These are phyloP conservation scores for Arthroderma uncinatum DNA, from an alignment of 2,329 filamentous ascomycete genomes.

Conservation along the genomic window DNA sequence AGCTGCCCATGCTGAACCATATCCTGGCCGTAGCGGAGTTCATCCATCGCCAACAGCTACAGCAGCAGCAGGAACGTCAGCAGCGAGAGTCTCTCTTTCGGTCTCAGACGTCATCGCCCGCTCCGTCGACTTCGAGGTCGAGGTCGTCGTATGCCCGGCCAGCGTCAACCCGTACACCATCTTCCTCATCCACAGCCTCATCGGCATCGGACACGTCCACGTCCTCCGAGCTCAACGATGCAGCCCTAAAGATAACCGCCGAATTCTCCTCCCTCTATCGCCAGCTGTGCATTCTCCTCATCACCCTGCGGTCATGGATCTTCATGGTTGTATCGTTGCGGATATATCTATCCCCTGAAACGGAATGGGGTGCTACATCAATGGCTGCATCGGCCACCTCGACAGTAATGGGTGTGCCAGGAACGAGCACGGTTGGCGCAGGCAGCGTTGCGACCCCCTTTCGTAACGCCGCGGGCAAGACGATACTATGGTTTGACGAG, in stretches of 20 bases:
- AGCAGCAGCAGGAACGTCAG: neutral
- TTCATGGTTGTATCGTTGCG: constrained; percentile 30
- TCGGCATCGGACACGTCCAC: neutral
- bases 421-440: neutral
- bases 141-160: neutral
- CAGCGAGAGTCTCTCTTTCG: neutral
- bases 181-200: neutral
- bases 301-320: constrained; percentile 26
- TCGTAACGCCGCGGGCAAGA: neutral
- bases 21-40: constrained; percentile 44
- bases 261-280: constrained; percentile 26
- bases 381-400: constrained; percentile 2
- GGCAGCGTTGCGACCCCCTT: constrained; percentile 7
- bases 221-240: neutral
- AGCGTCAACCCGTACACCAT: neutral
- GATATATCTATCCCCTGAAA: constrained; percentile 27
- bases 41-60: constrained; percentile 22
- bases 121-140: neutral
- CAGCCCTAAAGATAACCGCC: constrained; percentile 11
- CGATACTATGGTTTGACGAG: neutral
- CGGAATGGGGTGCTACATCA: constrained; percentile 16
- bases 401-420: constrained; percentile 11
- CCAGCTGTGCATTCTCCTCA: constrained; percentile 30
- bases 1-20: constrained; percentile 53
- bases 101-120: neutral